phyloP scores from a whole-genome alignment of 1,284 basidiomycete genomes.

The Caloboletus firmus region DNA sequence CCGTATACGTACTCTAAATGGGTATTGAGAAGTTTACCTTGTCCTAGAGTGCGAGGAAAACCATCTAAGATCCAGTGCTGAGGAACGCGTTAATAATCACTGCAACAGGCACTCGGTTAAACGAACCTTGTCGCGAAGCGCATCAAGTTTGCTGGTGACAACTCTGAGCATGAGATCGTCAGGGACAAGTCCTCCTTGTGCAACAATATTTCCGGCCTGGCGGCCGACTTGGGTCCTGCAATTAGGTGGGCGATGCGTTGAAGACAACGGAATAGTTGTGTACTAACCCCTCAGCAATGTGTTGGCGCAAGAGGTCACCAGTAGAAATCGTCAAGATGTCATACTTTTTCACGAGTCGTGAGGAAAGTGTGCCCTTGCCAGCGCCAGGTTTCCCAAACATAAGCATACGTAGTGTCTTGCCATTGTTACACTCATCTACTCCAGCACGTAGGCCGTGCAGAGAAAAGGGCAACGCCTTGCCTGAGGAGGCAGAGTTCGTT shows the following conservation, averaged over 20 bases:
- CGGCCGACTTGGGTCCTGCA: slow-evolving; percentile 66
- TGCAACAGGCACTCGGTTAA: not conserved
- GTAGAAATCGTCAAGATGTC: slow-evolving; percentile 75
- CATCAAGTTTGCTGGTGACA: slow-evolving; percentile 68
- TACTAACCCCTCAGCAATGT: slow-evolving; percentile 64
- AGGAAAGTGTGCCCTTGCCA: slow-evolving; percentile 78
- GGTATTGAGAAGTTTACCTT: slow-evolving; percentile 82
- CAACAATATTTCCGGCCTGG: slow-evolving; percentile 74
- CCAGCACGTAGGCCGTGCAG: slow-evolving; percentile 44
- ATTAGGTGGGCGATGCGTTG: not conserved
- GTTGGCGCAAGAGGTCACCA: slow-evolving; percentile 77
- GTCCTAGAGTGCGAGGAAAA: slow-evolving; percentile 90
- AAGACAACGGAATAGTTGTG: not conserved
- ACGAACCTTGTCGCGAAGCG: slow-evolving; percentile 62
- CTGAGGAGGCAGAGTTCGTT: slow-evolving; percentile 41
- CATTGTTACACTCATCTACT: slow-evolving; percentile 36
- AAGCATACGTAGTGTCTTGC: slow-evolving; percentile 64
- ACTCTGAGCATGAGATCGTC: slow-evolving; percentile 79
- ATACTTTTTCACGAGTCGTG: slow-evolving; percentile 72
- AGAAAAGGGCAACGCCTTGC: slow-evolving; percentile 53
- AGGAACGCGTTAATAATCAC: slow-evolving; percentile 1
- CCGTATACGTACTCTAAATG: slow-evolving; percentile 58
- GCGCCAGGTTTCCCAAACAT: slow-evolving; percentile 83
- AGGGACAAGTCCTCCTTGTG: slow-evolving; percentile 70
- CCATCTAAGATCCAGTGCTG: slow-evolving; percentile 95